These are phyloP conservation scores for Plectosphaerella cucumerina DNA, from an alignment of 2,329 filamentous ascomycete species.

Conservation along the genomic window DNA sequence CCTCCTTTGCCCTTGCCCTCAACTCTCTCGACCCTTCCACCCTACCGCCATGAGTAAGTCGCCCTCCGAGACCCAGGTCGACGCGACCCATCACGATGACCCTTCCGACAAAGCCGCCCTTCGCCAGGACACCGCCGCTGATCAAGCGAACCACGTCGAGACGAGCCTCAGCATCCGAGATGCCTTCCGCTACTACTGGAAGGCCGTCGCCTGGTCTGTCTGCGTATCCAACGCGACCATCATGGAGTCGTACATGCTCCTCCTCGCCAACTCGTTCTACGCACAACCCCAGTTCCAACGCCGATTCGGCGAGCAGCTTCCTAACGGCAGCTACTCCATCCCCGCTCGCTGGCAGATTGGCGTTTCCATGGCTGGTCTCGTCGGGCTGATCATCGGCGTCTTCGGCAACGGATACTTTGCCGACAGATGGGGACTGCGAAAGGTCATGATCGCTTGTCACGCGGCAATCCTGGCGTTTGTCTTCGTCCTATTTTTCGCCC, in stretches of 20 bases:
- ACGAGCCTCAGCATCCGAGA: not conserved
- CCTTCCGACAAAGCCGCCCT: not conserved
- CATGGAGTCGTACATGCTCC: constrained; percentile 40
- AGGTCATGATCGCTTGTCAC: constrained; percentile 35
- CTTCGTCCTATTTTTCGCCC: constrained; percentile 44
- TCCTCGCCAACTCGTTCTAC: constrained; percentile 32
- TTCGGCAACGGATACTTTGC: constrained; percentile 35
- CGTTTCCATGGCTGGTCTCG: constrained; percentile 28
- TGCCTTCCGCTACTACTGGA: constrained; percentile 16
- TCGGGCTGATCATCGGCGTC: constrained; percentile 28
- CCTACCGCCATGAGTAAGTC: too few species aligned
- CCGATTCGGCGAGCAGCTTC: constrained; percentile 22
- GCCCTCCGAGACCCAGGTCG: not conserved
- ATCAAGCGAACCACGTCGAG: constrained; percentile 17
- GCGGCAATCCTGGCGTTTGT: constrained; percentile 35
- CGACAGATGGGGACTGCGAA: constrained; percentile 34
- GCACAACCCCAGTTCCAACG: constrained; percentile 25
- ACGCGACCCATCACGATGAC: not conserved
- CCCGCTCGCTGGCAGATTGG: constrained; percentile 36
- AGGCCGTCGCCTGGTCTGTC: constrained; percentile 31
- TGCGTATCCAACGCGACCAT: constrained; percentile 38
- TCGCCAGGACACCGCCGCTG: not conserved
- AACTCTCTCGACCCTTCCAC: too few species aligned
- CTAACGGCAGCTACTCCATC: constrained; percentile 27
- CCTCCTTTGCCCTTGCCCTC: too few species aligned